Evolutionary conservation across 2,329 filamentous ascomycete species (phyloP).

Genomic region (Colletotrichum eremochloae): DNA sequence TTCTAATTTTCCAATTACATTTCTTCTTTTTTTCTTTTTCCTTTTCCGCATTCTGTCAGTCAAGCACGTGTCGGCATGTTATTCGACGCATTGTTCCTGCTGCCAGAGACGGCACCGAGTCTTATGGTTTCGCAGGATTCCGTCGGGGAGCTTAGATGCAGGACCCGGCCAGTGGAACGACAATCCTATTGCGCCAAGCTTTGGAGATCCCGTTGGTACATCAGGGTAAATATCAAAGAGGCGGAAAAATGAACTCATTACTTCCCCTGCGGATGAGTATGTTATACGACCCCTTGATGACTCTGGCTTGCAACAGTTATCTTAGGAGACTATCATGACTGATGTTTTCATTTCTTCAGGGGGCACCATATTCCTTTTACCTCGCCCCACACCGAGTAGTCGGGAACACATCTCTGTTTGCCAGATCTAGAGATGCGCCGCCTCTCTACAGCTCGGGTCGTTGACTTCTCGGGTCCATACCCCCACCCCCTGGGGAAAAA

Average conservation of each 20-base stretch:
- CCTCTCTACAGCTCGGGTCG: background rate
- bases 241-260: background rate
- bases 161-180: background rate
- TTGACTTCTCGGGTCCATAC: too few relatives aligned
- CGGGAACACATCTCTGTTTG: too few relatives aligned
- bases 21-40: background rate
- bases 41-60: too few relatives aligned
- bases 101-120: background rate
- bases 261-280: background rate
- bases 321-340: background rate
- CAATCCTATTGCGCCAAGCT: too few relatives aligned
- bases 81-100: background rate
- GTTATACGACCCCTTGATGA: background rate
- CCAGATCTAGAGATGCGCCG: background rate
- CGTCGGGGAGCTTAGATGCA: background rate
- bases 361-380: background rate
- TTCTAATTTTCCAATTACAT: background rate
- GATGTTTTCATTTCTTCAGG: background rate
- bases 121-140: background rate
- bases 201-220: slow-evolving; percentile 24
- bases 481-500: background rate
- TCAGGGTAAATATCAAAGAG: slow-evolving; percentile 15
- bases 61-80: background rate
- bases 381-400: background rate
- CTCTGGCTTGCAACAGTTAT: background rate